Base-by-base conservation (phyloP, 352 stramenopile species). In the Globisporangium abappressorium region DNA sequence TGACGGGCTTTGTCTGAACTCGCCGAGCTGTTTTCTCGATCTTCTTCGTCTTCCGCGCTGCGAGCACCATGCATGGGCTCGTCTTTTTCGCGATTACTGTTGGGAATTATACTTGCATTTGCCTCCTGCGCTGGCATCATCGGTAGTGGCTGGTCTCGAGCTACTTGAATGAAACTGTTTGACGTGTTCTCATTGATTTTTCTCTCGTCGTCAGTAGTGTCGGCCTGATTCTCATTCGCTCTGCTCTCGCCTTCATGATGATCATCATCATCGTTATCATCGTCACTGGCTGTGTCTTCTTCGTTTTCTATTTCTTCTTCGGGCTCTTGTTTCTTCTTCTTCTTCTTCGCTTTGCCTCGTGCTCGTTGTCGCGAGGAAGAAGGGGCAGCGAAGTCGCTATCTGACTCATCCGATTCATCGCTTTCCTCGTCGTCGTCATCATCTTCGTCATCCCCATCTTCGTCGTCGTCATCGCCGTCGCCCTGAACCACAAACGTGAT, bases 111-210 rank as follows among this genome's bases (percentile, higher is more conserved):
- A 18, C 47, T 28, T 36, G 34, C 20, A 9, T 43, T 18, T 18
- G 30, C 22, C 5, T 30, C 20, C 20, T 47, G 26, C 20, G n/a
- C 30, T 26, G 20, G 2, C 15, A n/a, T 5, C 22, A 28, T 14
- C 20, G 33, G 30, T 30, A 22, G 8, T 14, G 28, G 3, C 20
- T 30, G 56, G 9, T 61, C 33, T 15, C 20, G 24, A 18, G 30
- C 18, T 8, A 61, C 30, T 22, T 61, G 56, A 14, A 61, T 46
- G 33, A 61, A 61, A 9, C 56, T 61, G 11, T 61, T 46, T 5
- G 56, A 4, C 20, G 9, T 26, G 8, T 47, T 61, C 56, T 61
- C 56, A 11, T 24, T 5, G 56, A 30, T 20, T 2, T 33, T 61
- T 11, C 33, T n/a, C 14, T 38, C 59, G 18, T n/a, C 9, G 9